Evolutionary conservation across 2,329 filamentous ascomycete species (phyloP).

Genomic region (Stemphylium beticola): DNA sequence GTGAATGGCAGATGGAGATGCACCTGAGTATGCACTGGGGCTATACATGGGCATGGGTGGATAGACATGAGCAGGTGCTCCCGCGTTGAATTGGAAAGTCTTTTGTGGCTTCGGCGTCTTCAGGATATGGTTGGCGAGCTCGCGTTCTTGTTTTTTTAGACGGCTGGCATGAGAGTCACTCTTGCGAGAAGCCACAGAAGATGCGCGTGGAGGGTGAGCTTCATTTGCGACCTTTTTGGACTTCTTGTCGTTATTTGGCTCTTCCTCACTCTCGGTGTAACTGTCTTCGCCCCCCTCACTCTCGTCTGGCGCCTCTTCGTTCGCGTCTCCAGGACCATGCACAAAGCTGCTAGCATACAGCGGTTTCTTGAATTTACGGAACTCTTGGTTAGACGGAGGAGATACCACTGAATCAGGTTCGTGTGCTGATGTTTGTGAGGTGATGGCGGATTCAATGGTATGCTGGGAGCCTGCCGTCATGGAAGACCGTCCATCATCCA

Average conservation of each 20-base stretch:
- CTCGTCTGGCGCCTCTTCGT: slow-evolving; percentile 15
- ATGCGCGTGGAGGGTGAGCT: slow-evolving; percentile 27
- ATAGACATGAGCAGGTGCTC: slow-evolving; percentile 29
- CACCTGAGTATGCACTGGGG: slow-evolving; percentile 31
- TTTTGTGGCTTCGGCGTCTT: slow-evolving; percentile 46
- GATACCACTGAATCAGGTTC: slow-evolving; percentile 17
- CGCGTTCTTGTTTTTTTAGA: slow-evolving; percentile 40
- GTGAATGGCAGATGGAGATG: slow-evolving; percentile 31
- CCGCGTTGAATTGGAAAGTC: slow-evolving; percentile 37
- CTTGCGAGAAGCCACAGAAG: slow-evolving; percentile 29
- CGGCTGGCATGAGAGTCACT: slow-evolving; percentile 37
- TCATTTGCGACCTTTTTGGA: slow-evolving; percentile 23
- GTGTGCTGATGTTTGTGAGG: slow-evolving; percentile 37
- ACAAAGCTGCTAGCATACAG: slow-evolving; percentile 44
- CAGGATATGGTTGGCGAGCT: slow-evolving; percentile 43
- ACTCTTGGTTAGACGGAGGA: slow-evolving; percentile 18
- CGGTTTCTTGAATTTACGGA: slow-evolving; percentile 35
- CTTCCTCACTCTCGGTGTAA: slow-evolving; percentile 26
- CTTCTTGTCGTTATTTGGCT: slow-evolving; percentile 16
- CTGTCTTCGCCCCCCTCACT: slow-evolving; percentile 18
- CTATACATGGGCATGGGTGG: slow-evolving; percentile 40
- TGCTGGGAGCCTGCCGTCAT: slow-evolving; percentile 27
- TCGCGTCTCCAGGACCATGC: slow-evolving; percentile 27
- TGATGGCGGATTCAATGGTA: slow-evolving; percentile 33
- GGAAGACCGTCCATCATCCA: slow-evolving; percentile 30